Percentiles rank a stretch among this genome's conserved stretches.
These are phyloP conservation scores for Aspergillus tamarii DNA, from an alignment of 2,329 filamentous ascomycete genomes.

Conservation along the genomic window DNA sequence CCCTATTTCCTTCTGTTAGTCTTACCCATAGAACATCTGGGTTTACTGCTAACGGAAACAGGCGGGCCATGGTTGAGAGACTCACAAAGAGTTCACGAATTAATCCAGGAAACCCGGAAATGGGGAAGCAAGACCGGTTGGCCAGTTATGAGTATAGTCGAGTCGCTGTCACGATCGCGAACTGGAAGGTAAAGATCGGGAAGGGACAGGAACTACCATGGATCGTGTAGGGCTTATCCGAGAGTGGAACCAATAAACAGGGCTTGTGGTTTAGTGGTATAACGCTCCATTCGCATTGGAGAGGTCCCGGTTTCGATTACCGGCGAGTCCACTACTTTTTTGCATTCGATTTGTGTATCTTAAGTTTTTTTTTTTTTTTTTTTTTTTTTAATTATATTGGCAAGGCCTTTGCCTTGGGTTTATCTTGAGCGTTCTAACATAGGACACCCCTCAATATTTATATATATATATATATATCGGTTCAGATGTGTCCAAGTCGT, in stretches of 20 bases:
- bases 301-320: conserved; percentile 20
- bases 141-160: conserved; percentile 6
- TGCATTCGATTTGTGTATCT: neutral
- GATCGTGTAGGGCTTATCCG: neutral
- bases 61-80: conserved; percentile 22
- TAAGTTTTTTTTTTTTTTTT: too few relatives aligned
- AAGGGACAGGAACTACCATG: neutral
- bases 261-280: conserved; percentile 18
- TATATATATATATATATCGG: too few relatives aligned
- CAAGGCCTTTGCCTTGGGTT: too few relatives aligned
- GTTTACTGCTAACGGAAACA: neutral
- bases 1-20: conserved; percentile 52
- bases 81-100: neutral
- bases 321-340: conserved; percentile 13
- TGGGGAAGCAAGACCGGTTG: conserved; percentile 16
- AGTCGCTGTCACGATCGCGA: neutral
- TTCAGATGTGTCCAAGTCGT: neutral
- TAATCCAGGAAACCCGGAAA: neutral
- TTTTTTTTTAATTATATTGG: neutral
- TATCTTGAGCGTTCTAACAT: too few relatives aligned
- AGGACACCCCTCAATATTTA: rapidly evolving
- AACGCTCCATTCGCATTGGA: conserved; percentile 17
- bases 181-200: neutral
- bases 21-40: neutral
- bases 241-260: neutral